Conservation (phyloP, 2,329 filamentous ascomycete species). For the Dothistroma septosporum region DNA sequence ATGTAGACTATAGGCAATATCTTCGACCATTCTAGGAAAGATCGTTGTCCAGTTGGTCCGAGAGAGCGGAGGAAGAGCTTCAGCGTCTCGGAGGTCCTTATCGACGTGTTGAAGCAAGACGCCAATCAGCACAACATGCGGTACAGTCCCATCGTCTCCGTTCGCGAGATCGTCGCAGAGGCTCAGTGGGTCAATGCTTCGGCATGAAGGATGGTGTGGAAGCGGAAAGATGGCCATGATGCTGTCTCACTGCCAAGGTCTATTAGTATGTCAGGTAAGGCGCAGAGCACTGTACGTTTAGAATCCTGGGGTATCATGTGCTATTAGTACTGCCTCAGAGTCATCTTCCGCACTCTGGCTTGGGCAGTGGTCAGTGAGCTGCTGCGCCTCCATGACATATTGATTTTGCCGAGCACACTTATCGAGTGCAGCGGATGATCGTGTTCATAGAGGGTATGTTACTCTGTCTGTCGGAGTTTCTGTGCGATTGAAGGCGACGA, state of each 20-base stretch:
- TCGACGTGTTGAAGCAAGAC: not conserved
- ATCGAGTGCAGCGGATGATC: too few relatives aligned
- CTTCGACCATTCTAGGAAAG: conserved; percentile 4
- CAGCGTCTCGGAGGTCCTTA: not conserved
- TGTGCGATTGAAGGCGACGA: too few relatives aligned
- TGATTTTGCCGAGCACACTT: not conserved
- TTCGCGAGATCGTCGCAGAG: conserved; percentile 8
- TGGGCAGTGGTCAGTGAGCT: not conserved
- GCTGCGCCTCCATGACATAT: not conserved
- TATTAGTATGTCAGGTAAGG: too few relatives aligned
- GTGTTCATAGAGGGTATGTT: too few relatives aligned
- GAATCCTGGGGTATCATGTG: not conserved
- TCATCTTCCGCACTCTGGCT: not conserved
- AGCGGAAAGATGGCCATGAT: not conserved
- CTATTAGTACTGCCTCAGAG: not conserved
- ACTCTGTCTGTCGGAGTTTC: too few relatives aligned
- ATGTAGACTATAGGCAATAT: conserved; percentile 16
- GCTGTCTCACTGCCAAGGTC: not conserved
- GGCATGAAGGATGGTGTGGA: conserved; percentile 8
- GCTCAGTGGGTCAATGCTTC: conserved; percentile 11
- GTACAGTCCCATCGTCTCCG: not conserved
- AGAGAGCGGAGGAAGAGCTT: not conserved
- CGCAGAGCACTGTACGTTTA: too few relatives aligned
- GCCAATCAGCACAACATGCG: not conserved
- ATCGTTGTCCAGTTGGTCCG: not conserved